Evolutionary conservation across 2,329 filamentous ascomycete species (phyloP).

Genomic region (Paracamarosporium sp.): DNA sequence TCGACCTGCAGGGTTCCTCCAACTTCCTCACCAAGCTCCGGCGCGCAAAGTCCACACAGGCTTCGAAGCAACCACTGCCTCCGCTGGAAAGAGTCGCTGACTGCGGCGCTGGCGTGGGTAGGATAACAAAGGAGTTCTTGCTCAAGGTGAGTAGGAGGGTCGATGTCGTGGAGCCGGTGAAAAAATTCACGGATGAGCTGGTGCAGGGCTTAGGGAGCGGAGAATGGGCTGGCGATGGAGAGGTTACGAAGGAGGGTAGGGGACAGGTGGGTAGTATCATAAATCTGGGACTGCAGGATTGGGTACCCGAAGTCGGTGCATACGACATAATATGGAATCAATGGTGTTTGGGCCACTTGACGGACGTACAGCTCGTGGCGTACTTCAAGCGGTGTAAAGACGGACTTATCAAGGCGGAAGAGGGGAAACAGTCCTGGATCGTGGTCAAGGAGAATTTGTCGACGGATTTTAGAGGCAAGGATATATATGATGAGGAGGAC

Average conservation of each 20-base stretch:
- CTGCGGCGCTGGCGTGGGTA: conserved; percentile 76
- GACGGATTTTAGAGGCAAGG: conserved; percentile 58
- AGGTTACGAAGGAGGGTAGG: conserved; percentile 25
- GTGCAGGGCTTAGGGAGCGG: conserved; percentile 29
- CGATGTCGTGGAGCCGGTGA: conserved; percentile 85
- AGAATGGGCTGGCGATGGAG: conserved; percentile 28
- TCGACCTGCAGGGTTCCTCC: conserved; percentile 74
- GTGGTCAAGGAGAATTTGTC: conserved; percentile 83
- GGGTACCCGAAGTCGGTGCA: conserved; percentile 56
- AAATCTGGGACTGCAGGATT: conserved; percentile 77
- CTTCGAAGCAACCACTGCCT: conserved; percentile 28
- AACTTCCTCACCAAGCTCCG: conserved; percentile 73
- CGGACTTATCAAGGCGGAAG: conserved; percentile 48
- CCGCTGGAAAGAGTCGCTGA: conserved; percentile 58
- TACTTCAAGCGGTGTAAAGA: conserved; percentile 70
- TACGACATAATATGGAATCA: conserved; percentile 91
- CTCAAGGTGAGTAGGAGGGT: conserved; percentile 71
- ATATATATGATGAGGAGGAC: conserved; percentile 78
- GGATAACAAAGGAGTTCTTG: conserved; percentile 82
- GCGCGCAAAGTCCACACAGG: conserved; percentile 31
- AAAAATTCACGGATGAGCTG: conserved; percentile 76
- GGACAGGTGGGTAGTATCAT: conserved; percentile 68
- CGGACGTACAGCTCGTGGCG: conserved; percentile 71
- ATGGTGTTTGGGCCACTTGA: conserved; percentile 87
- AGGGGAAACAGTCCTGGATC: conserved; percentile 57